Percentiles rank a stretch among this genome's conserved stretches.
Conservation (phyloP, 2,329 filamentous ascomycete genomes). For the Triangularia verruculosa region DNA sequence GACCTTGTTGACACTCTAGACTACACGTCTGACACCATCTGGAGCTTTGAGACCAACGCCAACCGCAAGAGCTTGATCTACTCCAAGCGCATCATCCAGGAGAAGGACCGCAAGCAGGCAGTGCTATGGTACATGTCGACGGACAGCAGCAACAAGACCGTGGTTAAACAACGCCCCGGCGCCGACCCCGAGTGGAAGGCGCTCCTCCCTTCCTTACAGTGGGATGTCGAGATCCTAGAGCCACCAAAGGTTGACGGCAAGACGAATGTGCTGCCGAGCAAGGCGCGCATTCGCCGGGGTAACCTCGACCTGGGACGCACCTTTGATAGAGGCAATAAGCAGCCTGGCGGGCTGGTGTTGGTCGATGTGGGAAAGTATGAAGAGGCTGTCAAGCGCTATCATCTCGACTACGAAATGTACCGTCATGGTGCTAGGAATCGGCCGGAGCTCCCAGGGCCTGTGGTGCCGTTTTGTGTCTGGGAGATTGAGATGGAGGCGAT, state of each 20-base stretch:
- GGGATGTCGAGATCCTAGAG: not conserved
- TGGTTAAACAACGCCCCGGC: not conserved
- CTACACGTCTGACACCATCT: not conserved
- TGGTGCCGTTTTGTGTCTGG: not conserved
- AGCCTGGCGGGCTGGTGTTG: not conserved
- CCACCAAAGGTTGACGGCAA: not conserved
- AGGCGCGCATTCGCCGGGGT: not conserved
- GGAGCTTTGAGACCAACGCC: not conserved
- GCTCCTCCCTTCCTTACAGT: not conserved
- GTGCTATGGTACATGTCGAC: not conserved
- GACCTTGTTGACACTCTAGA: not conserved
- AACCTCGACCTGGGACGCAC: not conserved
- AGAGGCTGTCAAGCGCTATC: not conserved
- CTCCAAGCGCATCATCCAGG: not conserved
- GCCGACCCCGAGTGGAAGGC: slow-evolving; percentile 1
- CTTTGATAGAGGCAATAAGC: not conserved
- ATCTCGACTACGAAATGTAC: not conserved
- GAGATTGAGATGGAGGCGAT: not conserved
- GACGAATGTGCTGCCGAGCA: not conserved
- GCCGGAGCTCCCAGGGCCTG: not conserved
- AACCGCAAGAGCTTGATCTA: not conserved
- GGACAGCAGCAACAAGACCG: not conserved
- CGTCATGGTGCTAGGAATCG: not conserved
- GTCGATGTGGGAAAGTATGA: not conserved
- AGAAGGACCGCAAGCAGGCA: not conserved